A percentile compares a stretch with the other conserved stretches of the same genome.
These are phyloP conservation scores for Sanghuangporus baumii DNA, from an alignment of 1,284 basidiomycete species.

Conservation along the genomic window DNA sequence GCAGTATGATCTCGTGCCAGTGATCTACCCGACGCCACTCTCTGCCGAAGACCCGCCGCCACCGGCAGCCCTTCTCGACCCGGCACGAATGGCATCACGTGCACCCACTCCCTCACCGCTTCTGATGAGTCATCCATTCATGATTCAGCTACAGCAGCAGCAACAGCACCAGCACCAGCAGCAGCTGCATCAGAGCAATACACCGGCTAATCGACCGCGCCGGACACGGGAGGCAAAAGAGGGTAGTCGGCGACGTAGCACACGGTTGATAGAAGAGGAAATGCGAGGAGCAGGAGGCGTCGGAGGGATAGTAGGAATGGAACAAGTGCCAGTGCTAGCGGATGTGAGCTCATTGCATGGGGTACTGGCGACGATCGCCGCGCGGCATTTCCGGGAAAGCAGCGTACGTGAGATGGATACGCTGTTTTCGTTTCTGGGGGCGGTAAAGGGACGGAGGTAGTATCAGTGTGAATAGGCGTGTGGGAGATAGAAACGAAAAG, in stretches of 20 bases:
- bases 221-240: slow-evolving; percentile 36
- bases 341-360: slow-evolving; percentile 62
- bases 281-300: slow-evolving; percentile 31
- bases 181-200: slow-evolving; percentile 27
- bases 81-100: slow-evolving; percentile 38
- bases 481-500: neutral
- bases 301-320: slow-evolving; percentile 21
- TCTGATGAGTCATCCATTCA: neutral
- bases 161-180: slow-evolving; percentile 25
- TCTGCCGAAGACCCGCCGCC: slow-evolving; percentile 60
- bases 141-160: neutral
- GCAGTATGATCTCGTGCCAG: slow-evolving; percentile 63
- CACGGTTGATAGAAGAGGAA: slow-evolving; percentile 61
- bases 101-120: slow-evolving; percentile 42
- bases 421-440: slow-evolving; percentile 71
- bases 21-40: slow-evolving; percentile 63
- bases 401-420: slow-evolving; percentile 68
- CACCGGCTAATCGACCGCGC: slow-evolving; percentile 60
- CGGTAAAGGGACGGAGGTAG: slow-evolving; percentile 50
- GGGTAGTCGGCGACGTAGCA: slow-evolving; percentile 56
- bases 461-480: slow-evolving; percentile 21
- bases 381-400: slow-evolving; percentile 60
- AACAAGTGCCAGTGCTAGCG: slow-evolving; percentile 49
- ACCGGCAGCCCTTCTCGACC: slow-evolving; percentile 51
- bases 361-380: slow-evolving; percentile 59